phyloP scores from a whole-genome alignment of 208 protist species.

The Vickermania ingenoplastis region DNA sequence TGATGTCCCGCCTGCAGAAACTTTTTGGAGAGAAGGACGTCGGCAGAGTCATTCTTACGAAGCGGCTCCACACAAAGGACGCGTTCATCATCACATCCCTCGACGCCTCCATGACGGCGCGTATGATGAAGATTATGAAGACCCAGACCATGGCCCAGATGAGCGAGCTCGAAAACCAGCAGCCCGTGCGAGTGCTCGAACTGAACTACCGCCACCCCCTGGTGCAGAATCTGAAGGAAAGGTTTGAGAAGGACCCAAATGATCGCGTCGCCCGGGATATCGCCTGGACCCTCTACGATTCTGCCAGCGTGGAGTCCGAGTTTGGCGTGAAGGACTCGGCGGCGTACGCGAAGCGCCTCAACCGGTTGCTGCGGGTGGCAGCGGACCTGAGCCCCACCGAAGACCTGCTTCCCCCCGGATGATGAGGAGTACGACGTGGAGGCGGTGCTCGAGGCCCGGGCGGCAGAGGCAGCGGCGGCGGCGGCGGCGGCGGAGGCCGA shows the following conservation, averaged over 20 bases:
- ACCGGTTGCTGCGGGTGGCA: conserved; percentile 79
- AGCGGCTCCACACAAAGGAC: conserved; percentile 81
- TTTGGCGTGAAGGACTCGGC: conserved; percentile 84
- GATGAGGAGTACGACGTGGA: conserved; percentile 64
- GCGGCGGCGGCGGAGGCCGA: conserved; percentile 17
- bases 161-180: conserved; percentile 21
- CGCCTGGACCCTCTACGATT: conserved; percentile 94
- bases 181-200: conserved; percentile 88
- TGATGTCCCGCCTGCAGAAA: conserved; percentile 77
- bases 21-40: conserved; percentile 71
- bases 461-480: conserved; percentile 16
- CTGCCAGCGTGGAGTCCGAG: conserved; percentile 88
- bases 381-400: conserved; percentile 72
- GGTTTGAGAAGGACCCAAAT: conserved; percentile 71
- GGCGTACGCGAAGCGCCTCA: conserved; percentile 76
- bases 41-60: conserved; percentile 88
- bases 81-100: conserved; percentile 92
- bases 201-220: conserved; percentile 97
- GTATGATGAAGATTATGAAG: conserved; percentile 96
- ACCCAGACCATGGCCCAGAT: conserved; percentile 86
- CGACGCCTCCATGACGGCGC: conserved; percentile 93
- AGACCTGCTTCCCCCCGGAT: conserved; percentile 52
- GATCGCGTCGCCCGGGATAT: conserved; percentile 85
- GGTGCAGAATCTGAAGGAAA: conserved; percentile 87
- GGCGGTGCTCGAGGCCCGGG: conserved; percentile 9